Conservation (phyloP, 2,329 filamentous ascomycete genomes). For the Coleophoma eucalyptorum region DNA sequence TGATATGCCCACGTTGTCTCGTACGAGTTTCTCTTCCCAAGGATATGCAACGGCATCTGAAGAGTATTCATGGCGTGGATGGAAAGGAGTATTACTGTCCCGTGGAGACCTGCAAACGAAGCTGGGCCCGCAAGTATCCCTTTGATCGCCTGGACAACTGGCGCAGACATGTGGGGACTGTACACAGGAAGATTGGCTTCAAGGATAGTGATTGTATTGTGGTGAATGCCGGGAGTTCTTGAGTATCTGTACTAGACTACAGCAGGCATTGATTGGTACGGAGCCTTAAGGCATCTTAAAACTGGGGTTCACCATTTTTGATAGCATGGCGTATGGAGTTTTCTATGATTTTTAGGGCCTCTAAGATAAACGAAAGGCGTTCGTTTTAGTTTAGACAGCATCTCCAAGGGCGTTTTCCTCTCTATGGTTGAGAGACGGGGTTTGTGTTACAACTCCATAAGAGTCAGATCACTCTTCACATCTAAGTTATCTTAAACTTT, state of each 20-base stretch:
- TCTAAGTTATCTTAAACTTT: too few relatives aligned
- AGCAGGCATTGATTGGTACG: too few relatives aligned
- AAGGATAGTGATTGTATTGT: not conserved
- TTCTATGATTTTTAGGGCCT: too few relatives aligned
- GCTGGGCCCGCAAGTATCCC: not conserved
- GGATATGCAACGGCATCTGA: not conserved
- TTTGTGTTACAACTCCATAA: too few relatives aligned
- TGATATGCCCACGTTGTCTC: not conserved
- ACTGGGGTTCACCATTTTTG: too few relatives aligned
- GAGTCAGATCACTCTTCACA: too few relatives aligned
- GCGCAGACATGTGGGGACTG: not conserved
- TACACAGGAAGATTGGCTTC: not conserved
- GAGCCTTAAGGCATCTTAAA: too few relatives aligned
- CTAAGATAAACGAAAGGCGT: too few relatives aligned
- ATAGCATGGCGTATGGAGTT: too few relatives aligned
- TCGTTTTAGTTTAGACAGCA: too few relatives aligned
- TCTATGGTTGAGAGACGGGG: too few relatives aligned
- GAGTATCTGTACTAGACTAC: not conserved
- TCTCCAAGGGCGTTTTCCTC: too few relatives aligned
- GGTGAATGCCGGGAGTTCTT: not conserved
- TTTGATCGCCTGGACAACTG: slow-evolving; percentile 1
- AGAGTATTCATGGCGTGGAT: not conserved
- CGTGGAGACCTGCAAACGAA: not conserved
- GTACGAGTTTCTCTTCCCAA: not conserved
- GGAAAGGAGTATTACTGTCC: slow-evolving; percentile 1